Evolutionary conservation across 225 moss, liverwort and hornwort genomes (phyloP).

Genomic region (Climacium dendroides): DNA sequence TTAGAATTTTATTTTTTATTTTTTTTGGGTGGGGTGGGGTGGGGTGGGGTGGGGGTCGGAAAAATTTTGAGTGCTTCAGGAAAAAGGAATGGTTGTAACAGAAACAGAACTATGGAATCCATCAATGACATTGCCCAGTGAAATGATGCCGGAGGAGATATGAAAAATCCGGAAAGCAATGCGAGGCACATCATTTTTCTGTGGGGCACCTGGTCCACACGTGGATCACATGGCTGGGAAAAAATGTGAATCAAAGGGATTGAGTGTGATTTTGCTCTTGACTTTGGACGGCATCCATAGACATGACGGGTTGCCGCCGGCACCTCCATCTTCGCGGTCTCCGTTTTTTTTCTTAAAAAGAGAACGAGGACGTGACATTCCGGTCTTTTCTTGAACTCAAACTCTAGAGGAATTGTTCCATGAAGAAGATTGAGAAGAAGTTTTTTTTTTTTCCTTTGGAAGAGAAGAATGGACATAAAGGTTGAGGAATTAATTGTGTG

Average conservation of each 20-base stretch:
- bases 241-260: neutral
- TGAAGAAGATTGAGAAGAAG: neutral
- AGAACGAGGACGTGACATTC: neutral
- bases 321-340: neutral
- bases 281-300: neutral
- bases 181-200: neutral
- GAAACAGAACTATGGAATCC: neutral
- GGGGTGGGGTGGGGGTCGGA: too few relatives aligned
- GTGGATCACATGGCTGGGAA: neutral
- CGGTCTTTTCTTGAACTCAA: neutral
- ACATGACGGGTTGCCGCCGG: neutral
- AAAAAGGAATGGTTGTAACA: neutral
- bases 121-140: neutral
- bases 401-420: too few relatives aligned
- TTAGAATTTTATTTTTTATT: too few relatives aligned
- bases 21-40: too few relatives aligned
- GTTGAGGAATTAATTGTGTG: accelerated
- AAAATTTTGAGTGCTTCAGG: neutral
- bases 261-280: neutral
- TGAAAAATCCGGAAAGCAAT: neutral
- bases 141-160: neutral
- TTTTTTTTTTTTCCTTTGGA: neutral
- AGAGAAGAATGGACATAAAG: neutral
- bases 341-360: neutral
- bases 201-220: too few relatives aligned